A percentile compares a stretch with the other conserved stretches of the same genome.
These are phyloP conservation scores for Jimgerdemannia flammicorona DNA, from an alignment of 192 early-diverging fungal species.

Conservation along the genomic window DNA sequence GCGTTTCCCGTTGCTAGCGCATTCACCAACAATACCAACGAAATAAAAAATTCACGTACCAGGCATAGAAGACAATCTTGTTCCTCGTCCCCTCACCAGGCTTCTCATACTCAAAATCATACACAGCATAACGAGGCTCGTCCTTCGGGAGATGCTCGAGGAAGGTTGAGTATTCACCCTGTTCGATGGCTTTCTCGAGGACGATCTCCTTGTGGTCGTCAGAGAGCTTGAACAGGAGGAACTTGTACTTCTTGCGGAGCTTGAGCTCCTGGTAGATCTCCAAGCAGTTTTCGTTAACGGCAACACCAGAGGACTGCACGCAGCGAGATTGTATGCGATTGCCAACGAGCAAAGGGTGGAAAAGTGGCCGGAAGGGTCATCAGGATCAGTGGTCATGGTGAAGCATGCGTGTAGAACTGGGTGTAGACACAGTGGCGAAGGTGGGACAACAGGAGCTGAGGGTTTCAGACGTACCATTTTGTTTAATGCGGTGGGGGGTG, in stretches of 20 bases:
- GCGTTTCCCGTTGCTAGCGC: too few species aligned
- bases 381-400: neutral
- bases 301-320: constrained; percentile 70
- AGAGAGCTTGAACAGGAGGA: constrained; percentile 80
- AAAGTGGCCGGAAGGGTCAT: neutral
- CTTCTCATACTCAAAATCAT: constrained; percentile 78
- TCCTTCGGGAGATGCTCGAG: constrained; percentile 53
- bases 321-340: neutral
- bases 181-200: constrained; percentile 53
- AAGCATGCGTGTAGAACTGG: neutral
- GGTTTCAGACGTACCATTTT: neutral
- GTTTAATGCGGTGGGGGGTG: neutral
- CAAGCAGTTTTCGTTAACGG: constrained; percentile 58
- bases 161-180: constrained; percentile 66
- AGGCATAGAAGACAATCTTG: constrained; percentile 85
- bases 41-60: constrained; percentile 46
- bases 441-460: neutral
- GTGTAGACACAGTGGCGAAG: neutral
- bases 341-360: neutral
- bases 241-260: constrained; percentile 67
- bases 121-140: constrained; percentile 84
- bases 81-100: constrained; percentile 63
- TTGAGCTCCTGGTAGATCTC: constrained; percentile 69
- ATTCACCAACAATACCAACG: too few species aligned
- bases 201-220: constrained; percentile 64